Conservation (phyloP, 768 basidiomycete species). For the Tricholoma hemisulphureum region DNA sequence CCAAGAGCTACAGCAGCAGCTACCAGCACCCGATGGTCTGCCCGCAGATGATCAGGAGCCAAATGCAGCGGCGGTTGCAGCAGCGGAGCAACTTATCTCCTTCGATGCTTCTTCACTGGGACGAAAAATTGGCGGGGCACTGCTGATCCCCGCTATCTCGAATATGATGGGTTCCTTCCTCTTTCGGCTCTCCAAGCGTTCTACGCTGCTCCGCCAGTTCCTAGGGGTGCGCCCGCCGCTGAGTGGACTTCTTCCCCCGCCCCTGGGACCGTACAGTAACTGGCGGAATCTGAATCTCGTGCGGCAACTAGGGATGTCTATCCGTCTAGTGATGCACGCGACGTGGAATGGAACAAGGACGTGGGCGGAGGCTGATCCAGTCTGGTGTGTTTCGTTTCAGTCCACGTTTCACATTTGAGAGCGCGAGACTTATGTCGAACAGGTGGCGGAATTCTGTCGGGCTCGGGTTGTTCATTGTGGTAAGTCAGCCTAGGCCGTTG, state of each 20-base stretch:
- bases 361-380: constrained; percentile 71
- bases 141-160: constrained; percentile 66
- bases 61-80: constrained; percentile 42
- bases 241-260: constrained; percentile 12
- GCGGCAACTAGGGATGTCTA: constrained; percentile 26
- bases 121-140: constrained; percentile 64
- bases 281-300: constrained; percentile 23
- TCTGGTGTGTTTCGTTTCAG: constrained; percentile 48
- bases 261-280: constrained; percentile 13
- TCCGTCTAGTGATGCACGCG: constrained; percentile 43
- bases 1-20: constrained; percentile 6
- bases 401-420: neutral
- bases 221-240: constrained; percentile 34
- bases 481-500: constrained; percentile 29
- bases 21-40: constrained; percentile 19
- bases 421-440: constrained; percentile 10
- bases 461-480: constrained; percentile 64
- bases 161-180: constrained; percentile 63
- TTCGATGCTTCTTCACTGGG: constrained; percentile 61
- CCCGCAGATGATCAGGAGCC: constrained; percentile 36
- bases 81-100: constrained; percentile 58
- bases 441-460: constrained; percentile 71
- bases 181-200: constrained; percentile 49
- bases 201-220: constrained; percentile 38
- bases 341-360: constrained; percentile 55